phyloP scores from a whole-genome alignment of 176 grass and related monocot genomes.

The Typha latifolia region DNA sequence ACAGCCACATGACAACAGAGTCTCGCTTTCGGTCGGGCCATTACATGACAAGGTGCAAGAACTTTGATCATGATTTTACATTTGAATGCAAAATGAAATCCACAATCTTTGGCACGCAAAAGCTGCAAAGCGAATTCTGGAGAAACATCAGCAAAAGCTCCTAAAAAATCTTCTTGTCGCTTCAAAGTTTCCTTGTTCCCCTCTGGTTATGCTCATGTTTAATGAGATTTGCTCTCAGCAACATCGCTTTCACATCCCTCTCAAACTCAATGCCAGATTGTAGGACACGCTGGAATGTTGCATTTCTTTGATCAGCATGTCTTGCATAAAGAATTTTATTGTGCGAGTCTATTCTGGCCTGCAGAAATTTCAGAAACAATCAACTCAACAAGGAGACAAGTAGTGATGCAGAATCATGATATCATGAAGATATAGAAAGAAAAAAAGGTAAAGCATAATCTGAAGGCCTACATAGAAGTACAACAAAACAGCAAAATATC shows the following conservation, averaged over 20 bases:
- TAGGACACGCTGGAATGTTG: conserved; percentile 75
- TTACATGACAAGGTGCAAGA: neutral
- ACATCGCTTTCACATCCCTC: conserved; percentile 72
- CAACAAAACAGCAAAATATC: neutral
- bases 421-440: too few species aligned
- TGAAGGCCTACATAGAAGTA: neutral
- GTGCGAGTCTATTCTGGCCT: conserved; percentile 97
- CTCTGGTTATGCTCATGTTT: conserved; percentile 66
- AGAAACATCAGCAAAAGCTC: neutral
- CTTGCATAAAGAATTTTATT: conserved; percentile 93
- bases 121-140: neutral
- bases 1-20: neutral
- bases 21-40: neutral
- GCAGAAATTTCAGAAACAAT: conserved; percentile 20
- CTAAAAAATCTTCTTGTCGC: neutral
- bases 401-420: neutral
- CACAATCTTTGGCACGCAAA: neutral
- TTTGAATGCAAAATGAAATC: neutral
- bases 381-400: neutral
- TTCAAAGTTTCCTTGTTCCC: conserved; percentile 18
- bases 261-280: conserved; percentile 80
- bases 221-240: conserved; percentile 84
- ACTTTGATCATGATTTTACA: neutral
- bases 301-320: conserved; percentile 73
- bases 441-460: neutral